Evolutionary conservation across 2,329 filamentous ascomycete species (phyloP).

Genomic region (Neofusicoccum ribis): DNA sequence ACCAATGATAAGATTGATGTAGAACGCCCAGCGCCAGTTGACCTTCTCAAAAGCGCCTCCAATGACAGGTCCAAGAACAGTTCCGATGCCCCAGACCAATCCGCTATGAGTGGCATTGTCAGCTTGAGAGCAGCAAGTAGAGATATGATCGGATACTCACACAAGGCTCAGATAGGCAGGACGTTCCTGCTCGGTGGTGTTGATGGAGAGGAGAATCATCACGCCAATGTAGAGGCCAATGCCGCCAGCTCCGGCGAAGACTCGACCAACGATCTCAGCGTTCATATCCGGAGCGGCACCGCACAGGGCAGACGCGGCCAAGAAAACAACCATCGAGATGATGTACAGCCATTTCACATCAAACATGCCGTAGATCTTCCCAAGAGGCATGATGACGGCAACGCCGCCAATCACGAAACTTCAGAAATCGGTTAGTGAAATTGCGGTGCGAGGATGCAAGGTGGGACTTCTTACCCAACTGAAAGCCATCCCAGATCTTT

Average conservation of each 20-base stretch:
- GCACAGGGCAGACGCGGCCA: slow-evolving; percentile 54
- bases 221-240: slow-evolving; percentile 42
- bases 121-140: no score
- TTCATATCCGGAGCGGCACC: slow-evolving; percentile 47
- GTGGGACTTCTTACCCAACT: slow-evolving; percentile 21
- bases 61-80: slow-evolving; percentile 31
- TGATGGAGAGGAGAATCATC: slow-evolving; percentile 46
- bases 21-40: slow-evolving; percentile 53
- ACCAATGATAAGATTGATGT: slow-evolving; percentile 31
- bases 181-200: slow-evolving; percentile 50
- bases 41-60: slow-evolving; percentile 34
- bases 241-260: slow-evolving; percentile 55
- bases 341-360: slow-evolving; percentile 47
- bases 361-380: slow-evolving; percentile 54
- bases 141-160: no score
- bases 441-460: no score
- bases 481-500: slow-evolving; percentile 39
- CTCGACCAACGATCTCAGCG: slow-evolving; percentile 56
- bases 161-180: slow-evolving; percentile 40
- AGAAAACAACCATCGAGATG: slow-evolving; percentile 47
- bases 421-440: no score
- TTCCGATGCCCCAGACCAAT: slow-evolving; percentile 29
- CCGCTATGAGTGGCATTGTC: slow-evolving; percentile 2
- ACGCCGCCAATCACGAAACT: slow-evolving; percentile 37
- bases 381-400: slow-evolving; percentile 50